These are phyloP conservation scores for Phytophthora parvispora DNA, from an alignment of 352 stramenopile genomes.

Conservation along the genomic window DNA sequence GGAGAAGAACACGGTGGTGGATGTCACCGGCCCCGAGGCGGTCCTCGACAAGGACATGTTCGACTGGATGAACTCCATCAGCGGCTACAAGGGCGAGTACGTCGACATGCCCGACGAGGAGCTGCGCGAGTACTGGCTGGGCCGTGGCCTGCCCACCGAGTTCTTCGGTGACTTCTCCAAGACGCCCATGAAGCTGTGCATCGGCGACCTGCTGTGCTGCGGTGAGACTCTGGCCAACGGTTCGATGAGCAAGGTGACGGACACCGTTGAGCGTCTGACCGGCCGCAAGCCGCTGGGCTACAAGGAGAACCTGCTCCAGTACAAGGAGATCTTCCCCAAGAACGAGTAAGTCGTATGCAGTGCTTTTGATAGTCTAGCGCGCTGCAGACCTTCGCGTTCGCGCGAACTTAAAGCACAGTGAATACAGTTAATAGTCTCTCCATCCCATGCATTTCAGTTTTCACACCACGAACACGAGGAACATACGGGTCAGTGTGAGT, in stretches of 20 bases:
- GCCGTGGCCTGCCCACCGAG: constrained; percentile 28
- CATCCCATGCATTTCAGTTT: no score
- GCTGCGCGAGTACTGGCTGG: constrained; percentile 24
- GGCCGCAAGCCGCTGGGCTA: constrained; percentile 31
- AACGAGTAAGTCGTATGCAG: constrained; percentile 18
- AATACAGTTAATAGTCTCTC: no score
- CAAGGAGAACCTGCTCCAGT: constrained; percentile 34
- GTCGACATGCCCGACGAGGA: constrained; percentile 24
- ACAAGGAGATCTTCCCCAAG: constrained; percentile 36
- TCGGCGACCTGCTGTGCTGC: constrained; percentile 34
- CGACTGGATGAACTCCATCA: constrained; percentile 30
- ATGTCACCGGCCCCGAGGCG: constrained; percentile 16
- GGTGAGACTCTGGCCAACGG: constrained; percentile 35
- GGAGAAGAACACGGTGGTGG: constrained; percentile 25
- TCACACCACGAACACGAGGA: no score
- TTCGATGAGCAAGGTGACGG: constrained; percentile 36
- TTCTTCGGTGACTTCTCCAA: constrained; percentile 31
- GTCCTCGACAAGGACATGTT: constrained; percentile 22
- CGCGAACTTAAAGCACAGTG: background rate
- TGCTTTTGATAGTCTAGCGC: background rate
- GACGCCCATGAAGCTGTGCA: constrained; percentile 35
- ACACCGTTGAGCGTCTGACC: constrained; percentile 36
- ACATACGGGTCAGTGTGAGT: no score
- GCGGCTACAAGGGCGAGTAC: constrained; percentile 26
- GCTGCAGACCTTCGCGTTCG: background rate